These are phyloP conservation scores for Ricinus communis DNA, from an alignment of 345 rosid genomes.

Conservation along the genomic window DNA sequence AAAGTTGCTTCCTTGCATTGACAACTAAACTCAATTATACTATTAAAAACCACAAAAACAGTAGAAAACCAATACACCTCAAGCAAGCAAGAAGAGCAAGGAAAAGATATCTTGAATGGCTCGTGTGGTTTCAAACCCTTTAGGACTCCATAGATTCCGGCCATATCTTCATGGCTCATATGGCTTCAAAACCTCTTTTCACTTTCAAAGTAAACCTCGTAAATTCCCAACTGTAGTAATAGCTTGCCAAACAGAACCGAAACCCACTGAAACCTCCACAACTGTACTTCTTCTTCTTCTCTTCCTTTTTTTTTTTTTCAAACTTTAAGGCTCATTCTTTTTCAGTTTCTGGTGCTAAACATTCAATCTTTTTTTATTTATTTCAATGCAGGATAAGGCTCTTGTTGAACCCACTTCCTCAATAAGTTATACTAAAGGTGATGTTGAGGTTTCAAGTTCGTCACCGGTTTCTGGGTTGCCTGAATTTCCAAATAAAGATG, in stretches of 20 bases:
- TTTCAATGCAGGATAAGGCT: slow-evolving; percentile 47
- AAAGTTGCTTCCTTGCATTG: no score
- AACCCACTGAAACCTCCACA: slow-evolving; percentile 31
- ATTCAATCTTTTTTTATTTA: neutral
- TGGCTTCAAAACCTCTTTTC: slow-evolving; percentile 15
- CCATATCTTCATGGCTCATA: slow-evolving; percentile 22
- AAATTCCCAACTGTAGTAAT: slow-evolving; percentile 25
- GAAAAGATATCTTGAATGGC: slow-evolving; percentile 25
- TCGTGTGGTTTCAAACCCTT: slow-evolving; percentile 40
- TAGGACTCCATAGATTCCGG: slow-evolving; percentile 39
- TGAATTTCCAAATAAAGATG: slow-evolving; percentile 58
- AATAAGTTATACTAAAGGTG: slow-evolving; percentile 13
- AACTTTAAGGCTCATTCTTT: no score
- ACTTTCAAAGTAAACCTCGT: slow-evolving; percentile 11
- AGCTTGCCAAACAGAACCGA: slow-evolving; percentile 45
- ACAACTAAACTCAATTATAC: no score
- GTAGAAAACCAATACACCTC: no score
- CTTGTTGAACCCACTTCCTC: slow-evolving; percentile 31
- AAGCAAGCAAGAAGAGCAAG: no score
- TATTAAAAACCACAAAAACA: no score
- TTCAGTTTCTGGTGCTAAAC: neutral
- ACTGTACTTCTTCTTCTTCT: neutral
- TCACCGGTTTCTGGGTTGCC: slow-evolving; percentile 43
- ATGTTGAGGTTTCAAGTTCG: slow-evolving; percentile 20
- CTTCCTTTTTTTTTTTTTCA: neutral